A percentile compares a stretch with the other conserved stretches of the same genome.
These are phyloP conservation scores for Penicillium sumatraense DNA, from an alignment of 2,329 filamentous ascomycete genomes.

Conservation along the genomic window DNA sequence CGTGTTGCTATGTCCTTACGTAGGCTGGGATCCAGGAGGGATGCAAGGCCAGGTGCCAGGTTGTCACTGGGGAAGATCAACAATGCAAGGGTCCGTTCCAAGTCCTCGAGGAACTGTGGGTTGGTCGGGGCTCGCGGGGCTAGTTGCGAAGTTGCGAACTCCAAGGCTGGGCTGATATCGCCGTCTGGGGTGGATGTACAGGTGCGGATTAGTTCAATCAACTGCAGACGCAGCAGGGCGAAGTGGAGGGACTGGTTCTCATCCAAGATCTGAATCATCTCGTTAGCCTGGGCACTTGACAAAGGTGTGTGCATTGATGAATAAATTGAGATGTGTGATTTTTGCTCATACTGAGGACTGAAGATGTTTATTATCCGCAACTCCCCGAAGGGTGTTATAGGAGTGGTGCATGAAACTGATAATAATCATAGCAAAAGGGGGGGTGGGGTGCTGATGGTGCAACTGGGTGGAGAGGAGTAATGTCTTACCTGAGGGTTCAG, in stretches of 20 bases:
- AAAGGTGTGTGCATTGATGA: constrained; percentile 10
- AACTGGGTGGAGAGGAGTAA: constrained; percentile 7
- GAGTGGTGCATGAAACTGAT: constrained; percentile 99
- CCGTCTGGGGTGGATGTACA: constrained; percentile 69
- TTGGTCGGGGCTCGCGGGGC: constrained; percentile 85
- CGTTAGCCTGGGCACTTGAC: constrained; percentile 28
- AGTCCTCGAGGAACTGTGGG: constrained; percentile 77
- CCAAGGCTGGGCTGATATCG: constrained; percentile 78
- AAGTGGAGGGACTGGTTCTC: constrained; percentile 84
- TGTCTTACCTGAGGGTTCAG: constrained; percentile 85
- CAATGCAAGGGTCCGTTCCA: constrained; percentile 91
- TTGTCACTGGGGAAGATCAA: constrained; percentile 85
- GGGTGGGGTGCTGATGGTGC: constrained; percentile 5
- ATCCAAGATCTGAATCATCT: constrained; percentile 74
- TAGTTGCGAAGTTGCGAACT: constrained; percentile 85
- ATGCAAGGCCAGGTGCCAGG: constrained; percentile 74
- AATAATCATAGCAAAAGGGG: constrained; percentile 82
- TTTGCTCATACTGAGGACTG: constrained; percentile 84
- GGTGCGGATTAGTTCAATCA: constrained; percentile 87
- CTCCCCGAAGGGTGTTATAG: constrained; percentile 78
- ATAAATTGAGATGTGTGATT: constrained; percentile 24
- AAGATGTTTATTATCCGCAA: constrained; percentile 85
- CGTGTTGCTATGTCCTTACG: constrained; percentile 81
- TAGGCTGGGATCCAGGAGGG: constrained; percentile 77
- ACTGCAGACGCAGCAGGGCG: constrained; percentile 82